Base-by-base conservation (phyloP, 306 rosid species). In the Rosa chinensis region DNA sequence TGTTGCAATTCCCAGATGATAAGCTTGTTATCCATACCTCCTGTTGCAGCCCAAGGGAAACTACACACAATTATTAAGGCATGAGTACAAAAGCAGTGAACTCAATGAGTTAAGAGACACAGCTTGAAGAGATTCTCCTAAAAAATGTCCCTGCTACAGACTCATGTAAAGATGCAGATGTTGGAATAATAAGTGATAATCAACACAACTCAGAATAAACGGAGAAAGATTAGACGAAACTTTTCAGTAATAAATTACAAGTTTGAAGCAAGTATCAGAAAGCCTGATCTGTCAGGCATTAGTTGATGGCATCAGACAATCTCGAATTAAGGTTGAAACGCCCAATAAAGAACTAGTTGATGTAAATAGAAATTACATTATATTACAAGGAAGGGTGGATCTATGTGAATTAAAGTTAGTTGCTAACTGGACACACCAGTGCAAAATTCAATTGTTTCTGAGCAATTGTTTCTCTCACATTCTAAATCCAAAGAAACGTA, bases 41-140 rank as follows among this genome's bases (percentile, higher is more conserved):
- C 99, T 72, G 90, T 83, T 61, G 94, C 97, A 17, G 88, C 97
- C 99, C 96, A 93, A 10, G 86, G 79, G 76, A 61, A 83, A 84
- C 98, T 93, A 76, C 70, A 72, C 72, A 84, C 67, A 73, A 79
- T 80, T 77, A 66, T 6, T 12, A 56, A 78, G 78, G 66, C 49
- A 85, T 44, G 55, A 75, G 69, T 23, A 58, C 7, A 77, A 72
- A 37, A 71, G 21, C 64, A 50, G 66, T 47, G 49, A 48, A 59
- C 64, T 53, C 5, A 23, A 70, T 64, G 77, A 21, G 76, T 39
- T 37, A 18, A 10, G 53, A 48, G 72, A 12, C n/a, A 9, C 4
- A 50, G 13, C 70, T 18, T 74, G 79, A 42, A 39, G 5, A 67
- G 11, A 45, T 66, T 58, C 17, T 14, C 16, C 53, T 3, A 70